Percentiles rank a stretch among this genome's conserved stretches.
Evolutionary conservation across 2,329 filamentous ascomycete genomes (phyloP).

Genomic region (Hysterium pulicare): DNA sequence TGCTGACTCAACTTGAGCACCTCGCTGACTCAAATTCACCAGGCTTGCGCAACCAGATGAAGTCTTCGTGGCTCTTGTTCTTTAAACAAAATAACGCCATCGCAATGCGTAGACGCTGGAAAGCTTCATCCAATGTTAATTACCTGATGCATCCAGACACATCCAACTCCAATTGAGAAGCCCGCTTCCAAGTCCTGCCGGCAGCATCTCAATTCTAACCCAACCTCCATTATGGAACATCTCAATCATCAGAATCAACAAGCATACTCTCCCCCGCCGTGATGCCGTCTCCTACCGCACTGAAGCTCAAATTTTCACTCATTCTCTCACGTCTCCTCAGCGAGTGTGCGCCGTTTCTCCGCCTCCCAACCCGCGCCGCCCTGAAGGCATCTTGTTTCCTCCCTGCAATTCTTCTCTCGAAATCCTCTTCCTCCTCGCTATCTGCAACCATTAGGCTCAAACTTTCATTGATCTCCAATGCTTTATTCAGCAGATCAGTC

Average conservation of each 20-base stretch:
- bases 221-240: too few species aligned
- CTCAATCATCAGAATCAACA: slow-evolving; percentile 54
- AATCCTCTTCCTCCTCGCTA: slow-evolving; percentile 43
- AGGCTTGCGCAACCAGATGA: too few species aligned
- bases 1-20: too few species aligned
- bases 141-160: too few species aligned
- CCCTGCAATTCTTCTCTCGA: slow-evolving; percentile 53
- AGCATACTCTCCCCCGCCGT: slow-evolving; percentile 53
- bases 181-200: too few species aligned
- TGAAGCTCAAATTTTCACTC: slow-evolving; percentile 43
- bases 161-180: too few species aligned
- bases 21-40: too few species aligned
- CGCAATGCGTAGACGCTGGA: too few species aligned
- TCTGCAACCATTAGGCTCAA: slow-evolving; percentile 15
- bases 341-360: slow-evolving; percentile 50
- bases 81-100: too few species aligned
- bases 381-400: slow-evolving; percentile 47
- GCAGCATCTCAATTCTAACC: too few species aligned
- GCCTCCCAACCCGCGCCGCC: not conserved
- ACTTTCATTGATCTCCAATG: slow-evolving; percentile 47
- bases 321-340: slow-evolving; percentile 50
- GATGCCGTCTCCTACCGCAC: slow-evolving; percentile 33
- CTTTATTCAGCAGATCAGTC: slow-evolving; percentile 72
- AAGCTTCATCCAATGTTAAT: too few species aligned
- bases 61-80: too few species aligned